phyloP scores from a whole-genome alignment of 1,139 yeast species.

The Diutina neorugosa region DNA sequence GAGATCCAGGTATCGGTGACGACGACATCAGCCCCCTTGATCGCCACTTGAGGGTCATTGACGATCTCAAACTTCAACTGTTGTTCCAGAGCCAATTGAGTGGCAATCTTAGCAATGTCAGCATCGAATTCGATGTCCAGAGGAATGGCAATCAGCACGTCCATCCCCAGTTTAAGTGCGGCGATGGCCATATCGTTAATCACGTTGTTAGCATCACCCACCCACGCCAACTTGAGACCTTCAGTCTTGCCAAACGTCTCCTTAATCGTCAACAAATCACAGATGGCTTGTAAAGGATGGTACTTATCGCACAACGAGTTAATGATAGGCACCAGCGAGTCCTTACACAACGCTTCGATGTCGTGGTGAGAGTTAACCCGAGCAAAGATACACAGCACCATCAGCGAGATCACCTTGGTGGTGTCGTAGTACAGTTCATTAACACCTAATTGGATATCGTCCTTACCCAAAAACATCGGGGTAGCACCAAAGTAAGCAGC shows the following conservation, averaged over 20 bases:
- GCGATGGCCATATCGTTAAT: slow-evolving; percentile 92
- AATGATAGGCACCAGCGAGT: slow-evolving; percentile 81
- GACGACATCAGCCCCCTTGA: slow-evolving; percentile 60
- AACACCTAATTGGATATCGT: slow-evolving; percentile 91
- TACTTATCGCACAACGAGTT: slow-evolving; percentile 86
- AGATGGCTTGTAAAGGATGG: slow-evolving; percentile 92
- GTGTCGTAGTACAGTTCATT: slow-evolving; percentile 87
- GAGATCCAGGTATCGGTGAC: slow-evolving; percentile 98
- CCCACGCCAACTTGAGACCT: slow-evolving; percentile 82
- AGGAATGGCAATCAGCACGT: slow-evolving; percentile 79
- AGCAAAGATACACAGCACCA: slow-evolving; percentile 95
- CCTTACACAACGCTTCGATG: slow-evolving; percentile 59
- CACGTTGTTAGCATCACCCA: slow-evolving; percentile 94
- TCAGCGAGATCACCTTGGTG: slow-evolving; percentile 77
- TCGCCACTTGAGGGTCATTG: slow-evolving; percentile 64
- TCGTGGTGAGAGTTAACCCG: slow-evolving; percentile 81
- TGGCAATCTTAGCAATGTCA: slow-evolving; percentile 45
- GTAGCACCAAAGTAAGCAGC: slow-evolving; percentile 88
- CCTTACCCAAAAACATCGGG: slow-evolving; percentile 93
- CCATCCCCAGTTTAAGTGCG: slow-evolving; percentile 72
- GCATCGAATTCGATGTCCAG: slow-evolving; percentile 50
- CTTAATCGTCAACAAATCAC: slow-evolving; percentile 78
- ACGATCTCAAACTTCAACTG: slow-evolving; percentile 48
- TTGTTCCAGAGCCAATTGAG: slow-evolving; percentile 28
- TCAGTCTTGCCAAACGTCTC: slow-evolving; percentile 52